Percentiles rank a stretch among this genome's conserved stretches.
phyloP scores from a whole-genome alignment of 2,329 filamentous ascomycete genomes.

The Diplocarpon rosae region DNA sequence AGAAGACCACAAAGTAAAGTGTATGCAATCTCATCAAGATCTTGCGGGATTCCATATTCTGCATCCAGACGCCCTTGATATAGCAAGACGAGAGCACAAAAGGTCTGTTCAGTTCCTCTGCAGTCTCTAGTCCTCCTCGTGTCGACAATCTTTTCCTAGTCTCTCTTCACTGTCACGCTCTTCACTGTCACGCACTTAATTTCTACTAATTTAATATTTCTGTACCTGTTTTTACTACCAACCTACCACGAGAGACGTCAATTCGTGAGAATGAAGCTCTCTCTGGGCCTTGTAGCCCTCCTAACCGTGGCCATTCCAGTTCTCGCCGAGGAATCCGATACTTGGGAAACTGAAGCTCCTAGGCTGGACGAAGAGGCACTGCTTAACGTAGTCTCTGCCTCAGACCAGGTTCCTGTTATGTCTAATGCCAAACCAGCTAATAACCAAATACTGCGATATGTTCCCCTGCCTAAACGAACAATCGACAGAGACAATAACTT shows the following conservation, averaged over 20 bases:
- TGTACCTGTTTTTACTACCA: too few species aligned
- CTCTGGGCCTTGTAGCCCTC: conserved; percentile 3
- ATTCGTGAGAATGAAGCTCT: conserved; percentile 9
- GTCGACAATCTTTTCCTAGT: too few species aligned
- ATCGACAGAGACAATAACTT: conserved; percentile 6
- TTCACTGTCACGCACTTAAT: background rate
- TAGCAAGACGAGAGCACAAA: too few species aligned
- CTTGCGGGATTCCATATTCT: too few species aligned
- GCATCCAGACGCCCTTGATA: too few species aligned
- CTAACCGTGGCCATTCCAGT: conserved; percentile 7
- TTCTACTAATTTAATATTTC: background rate
- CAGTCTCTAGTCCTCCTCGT: too few species aligned
- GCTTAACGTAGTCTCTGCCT: background rate
- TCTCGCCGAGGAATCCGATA: conserved; percentile 4
- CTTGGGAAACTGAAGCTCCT: conserved; percentile 1
- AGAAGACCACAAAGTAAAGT: too few species aligned
- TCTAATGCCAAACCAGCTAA: background rate
- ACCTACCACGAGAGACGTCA: background rate
- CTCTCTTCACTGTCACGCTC: background rate
- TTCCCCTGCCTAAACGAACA: conserved; percentile 7
- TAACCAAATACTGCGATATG: conserved; percentile 9
- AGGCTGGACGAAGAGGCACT: background rate
- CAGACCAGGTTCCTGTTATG: conserved; percentile 1
- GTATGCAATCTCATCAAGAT: too few species aligned
- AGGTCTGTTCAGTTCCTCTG: too few species aligned